A percentile compares a stretch with the other conserved stretches of the same genome.
phyloP scores from a whole-genome alignment of 805 yeast species.

The Pichia gijzeniarum region DNA sequence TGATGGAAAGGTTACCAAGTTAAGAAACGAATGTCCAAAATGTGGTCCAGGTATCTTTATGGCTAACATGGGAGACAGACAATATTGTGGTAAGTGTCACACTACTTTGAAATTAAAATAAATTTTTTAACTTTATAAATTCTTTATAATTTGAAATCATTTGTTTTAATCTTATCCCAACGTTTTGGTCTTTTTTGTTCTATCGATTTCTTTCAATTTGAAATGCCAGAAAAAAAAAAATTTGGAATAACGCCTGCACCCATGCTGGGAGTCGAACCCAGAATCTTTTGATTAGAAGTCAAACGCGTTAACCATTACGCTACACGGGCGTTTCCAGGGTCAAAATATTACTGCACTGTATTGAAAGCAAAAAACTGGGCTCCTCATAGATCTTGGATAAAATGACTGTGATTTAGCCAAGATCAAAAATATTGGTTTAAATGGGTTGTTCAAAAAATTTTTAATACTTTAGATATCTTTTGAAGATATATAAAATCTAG shows the following conservation, averaged over 20 bases:
- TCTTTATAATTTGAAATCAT: no score
- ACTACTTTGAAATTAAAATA: constrained; percentile 65
- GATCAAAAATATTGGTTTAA: no score
- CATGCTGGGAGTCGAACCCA: constrained; percentile 55
- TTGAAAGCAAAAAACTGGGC: not conserved
- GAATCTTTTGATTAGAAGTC: constrained; percentile 62
- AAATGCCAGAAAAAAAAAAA: not conserved
- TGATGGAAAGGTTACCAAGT: constrained; percentile 97
- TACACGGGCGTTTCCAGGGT: constrained; percentile 38
- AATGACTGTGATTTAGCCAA: no score
- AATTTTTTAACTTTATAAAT: not conserved
- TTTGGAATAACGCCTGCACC: constrained; percentile 24
- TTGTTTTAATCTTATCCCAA: no score
- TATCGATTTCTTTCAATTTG: not conserved
- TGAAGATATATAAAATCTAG: no score
- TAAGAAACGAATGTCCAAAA: constrained; percentile 96
- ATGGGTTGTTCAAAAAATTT: no score
- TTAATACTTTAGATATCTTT: no score
- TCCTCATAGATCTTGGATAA: no score
- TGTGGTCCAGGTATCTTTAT: constrained; percentile 99
- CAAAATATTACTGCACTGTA: not conserved
- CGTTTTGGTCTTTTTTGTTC: no score
- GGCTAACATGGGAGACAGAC: constrained; percentile 99
- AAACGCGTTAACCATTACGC: constrained; percentile 65
- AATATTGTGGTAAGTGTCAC: constrained; percentile 99